phyloP scores from a whole-genome alignment of 2,329 filamentous ascomycete species.

The Cladosporium austrohemisphaericum region DNA sequence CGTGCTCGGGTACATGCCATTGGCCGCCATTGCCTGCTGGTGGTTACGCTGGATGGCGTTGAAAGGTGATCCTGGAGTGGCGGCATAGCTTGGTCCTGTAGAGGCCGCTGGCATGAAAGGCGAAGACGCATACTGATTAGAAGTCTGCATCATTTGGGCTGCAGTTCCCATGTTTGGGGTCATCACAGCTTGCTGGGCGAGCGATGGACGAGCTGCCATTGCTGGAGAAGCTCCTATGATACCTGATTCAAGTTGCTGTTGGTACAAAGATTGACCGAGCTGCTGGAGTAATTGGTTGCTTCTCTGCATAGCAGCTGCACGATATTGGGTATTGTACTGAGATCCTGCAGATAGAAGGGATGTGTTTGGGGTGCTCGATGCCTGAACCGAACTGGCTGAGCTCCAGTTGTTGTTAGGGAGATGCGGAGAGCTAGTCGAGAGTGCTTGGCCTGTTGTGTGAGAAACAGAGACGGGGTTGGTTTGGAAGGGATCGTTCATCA shows the following conservation, averaged over 20 bases:
- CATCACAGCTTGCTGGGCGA: too few relatives aligned
- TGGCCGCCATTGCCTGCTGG: not conserved
- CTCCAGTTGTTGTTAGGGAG: too few relatives aligned
- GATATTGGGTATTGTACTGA: too few relatives aligned
- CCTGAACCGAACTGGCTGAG: too few relatives aligned
- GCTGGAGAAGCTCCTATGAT: not conserved
- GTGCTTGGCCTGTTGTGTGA: too few relatives aligned
- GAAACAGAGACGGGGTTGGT: too few relatives aligned
- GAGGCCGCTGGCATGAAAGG: not conserved
- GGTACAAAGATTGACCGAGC: not conserved
- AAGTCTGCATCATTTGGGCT: too few relatives aligned
- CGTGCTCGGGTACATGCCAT: not conserved
- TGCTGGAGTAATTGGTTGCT: not conserved
- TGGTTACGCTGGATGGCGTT: constrained; percentile 2
- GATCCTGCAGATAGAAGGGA: too few relatives aligned
- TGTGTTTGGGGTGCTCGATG: too few relatives aligned
- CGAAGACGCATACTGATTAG: not conserved
- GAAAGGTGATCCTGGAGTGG: not conserved
- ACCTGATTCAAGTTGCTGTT: not conserved
- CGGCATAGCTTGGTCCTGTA: not conserved
- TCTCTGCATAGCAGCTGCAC: not conserved
- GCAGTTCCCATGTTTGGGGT: too few relatives aligned
- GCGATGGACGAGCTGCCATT: not conserved
- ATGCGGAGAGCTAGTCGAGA: too few relatives aligned
- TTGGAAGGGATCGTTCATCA: too few relatives aligned